Evolutionary conservation across 129 eudicot genomes (phyloP), one percentile per base, ranked within the genome.

Genomic region (Chrysanthemum seticuspe): DNA sequence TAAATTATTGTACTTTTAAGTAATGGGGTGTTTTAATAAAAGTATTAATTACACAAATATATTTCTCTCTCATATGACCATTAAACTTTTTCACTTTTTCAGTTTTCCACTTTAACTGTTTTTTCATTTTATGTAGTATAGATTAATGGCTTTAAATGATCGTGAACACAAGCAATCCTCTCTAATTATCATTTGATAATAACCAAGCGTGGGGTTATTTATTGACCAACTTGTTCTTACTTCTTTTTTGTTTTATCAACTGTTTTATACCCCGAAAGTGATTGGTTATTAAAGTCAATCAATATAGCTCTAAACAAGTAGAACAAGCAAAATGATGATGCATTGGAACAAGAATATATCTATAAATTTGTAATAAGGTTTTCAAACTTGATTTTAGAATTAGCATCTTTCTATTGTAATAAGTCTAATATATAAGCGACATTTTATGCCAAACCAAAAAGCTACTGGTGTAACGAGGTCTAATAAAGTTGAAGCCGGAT

Each of bases 181-280:
- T 27, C 3, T 27, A 0, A 27, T 27, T 27, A 23, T 68, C 54
- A 58, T 68, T 57, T 67, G 19, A 23, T 58, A 18, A 65, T 12
- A 29, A 25, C 15, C 62, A 48, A 76, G 14, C 52, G 9, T 69
- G 49, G 27, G 68, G 54, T 68, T 76, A 48, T 6, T 67, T 48
- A 31, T 67, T 76, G 68, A 76, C 71, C 44, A 61, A 48, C 14
- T 68, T 40, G 6, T 40, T 40, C 10, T 61, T 48, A 23, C 31
- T 1, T 27, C 29, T 10, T 11, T 16, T 56, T n/a, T 71, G 27
- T 16, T 71, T 5, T 10, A 25, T 12, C 34, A 16, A 36, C 16
- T 44, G 5, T 40, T 44, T 25, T 65, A 10, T 5, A 13, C 14
- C 29, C 15, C 15, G 66, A 27, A 25, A 10, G 66, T 12, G 12